These are phyloP conservation scores for Fusarium graminum DNA, from an alignment of 2,329 filamentous ascomycete species.

Conservation along the genomic window DNA sequence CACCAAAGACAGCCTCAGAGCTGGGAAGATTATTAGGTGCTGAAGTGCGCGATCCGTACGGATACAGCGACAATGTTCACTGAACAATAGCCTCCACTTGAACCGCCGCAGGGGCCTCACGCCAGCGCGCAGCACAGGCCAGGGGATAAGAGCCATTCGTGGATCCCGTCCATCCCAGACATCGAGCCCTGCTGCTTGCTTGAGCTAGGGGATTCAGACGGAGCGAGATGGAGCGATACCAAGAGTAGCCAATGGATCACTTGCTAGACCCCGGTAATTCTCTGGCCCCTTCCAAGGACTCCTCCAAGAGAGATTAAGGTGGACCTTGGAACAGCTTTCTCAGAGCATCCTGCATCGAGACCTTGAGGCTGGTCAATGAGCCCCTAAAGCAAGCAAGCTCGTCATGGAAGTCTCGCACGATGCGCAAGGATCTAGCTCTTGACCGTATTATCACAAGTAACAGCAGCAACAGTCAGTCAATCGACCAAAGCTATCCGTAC, in stretches of 20 bases:
- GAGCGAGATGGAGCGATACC: constrained; percentile 40
- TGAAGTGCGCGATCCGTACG: constrained; percentile 4
- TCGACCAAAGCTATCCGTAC: not conserved
- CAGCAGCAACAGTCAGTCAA: constrained; percentile 1
- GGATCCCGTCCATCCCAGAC: constrained; percentile 40
- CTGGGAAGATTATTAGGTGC: constrained; percentile 18
- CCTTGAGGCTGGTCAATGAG: constrained; percentile 22
- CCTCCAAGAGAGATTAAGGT: constrained; percentile 44
- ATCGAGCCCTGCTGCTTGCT: constrained; percentile 30
- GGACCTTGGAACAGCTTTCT: constrained; percentile 30
- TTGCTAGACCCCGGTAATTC: constrained; percentile 29
- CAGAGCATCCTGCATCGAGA: constrained; percentile 31
- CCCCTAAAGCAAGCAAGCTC: constrained; percentile 18
- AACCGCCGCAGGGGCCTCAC: constrained; percentile 16
- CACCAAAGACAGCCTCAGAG: constrained; percentile 32
- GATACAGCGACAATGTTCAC: constrained; percentile 13
- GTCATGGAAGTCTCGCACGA: constrained; percentile 33
- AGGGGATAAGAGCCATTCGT: constrained; percentile 18
- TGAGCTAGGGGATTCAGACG: constrained; percentile 26
- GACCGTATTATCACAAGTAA: constrained; percentile 12
- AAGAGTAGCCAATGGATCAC: constrained; percentile 38
- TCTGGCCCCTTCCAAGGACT: constrained; percentile 39
- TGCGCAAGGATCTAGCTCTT: constrained; percentile 12
- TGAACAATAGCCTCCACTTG: constrained; percentile 12
- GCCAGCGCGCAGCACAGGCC: constrained; percentile 17